These are phyloP conservation scores for Scheffersomyces illinoinensis DNA, from an alignment of 1,139 yeast genomes.

Conservation along the genomic window DNA sequence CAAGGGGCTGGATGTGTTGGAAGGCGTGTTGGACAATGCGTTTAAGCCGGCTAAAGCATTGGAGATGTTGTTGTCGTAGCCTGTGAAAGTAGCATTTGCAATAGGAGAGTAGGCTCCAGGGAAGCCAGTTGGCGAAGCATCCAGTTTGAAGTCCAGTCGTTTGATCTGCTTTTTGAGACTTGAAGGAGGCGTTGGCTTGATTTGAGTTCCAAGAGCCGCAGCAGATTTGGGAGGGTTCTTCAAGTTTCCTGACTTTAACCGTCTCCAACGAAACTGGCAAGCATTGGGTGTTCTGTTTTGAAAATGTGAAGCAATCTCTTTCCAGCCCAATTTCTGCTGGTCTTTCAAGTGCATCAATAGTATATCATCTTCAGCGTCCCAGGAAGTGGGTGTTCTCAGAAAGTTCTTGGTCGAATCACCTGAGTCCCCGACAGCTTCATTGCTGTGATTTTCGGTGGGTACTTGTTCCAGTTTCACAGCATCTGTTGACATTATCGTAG, in stretches of 20 bases:
- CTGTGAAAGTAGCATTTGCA: constrained; percentile 40
- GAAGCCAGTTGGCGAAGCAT: constrained; percentile 21
- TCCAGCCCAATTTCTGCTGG: constrained; percentile 73
- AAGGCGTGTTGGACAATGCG: constrained; percentile 43
- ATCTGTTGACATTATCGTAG: not conserved
- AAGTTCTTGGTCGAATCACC: constrained; percentile 12
- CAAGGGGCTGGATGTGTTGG: constrained; percentile 33
- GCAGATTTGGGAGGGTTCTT: constrained; percentile 56
- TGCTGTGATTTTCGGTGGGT: not conserved
- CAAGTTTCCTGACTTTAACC: constrained; percentile 64
- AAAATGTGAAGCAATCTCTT: constrained; percentile 70
- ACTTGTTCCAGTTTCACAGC: not conserved
- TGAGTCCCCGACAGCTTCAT: not conserved
- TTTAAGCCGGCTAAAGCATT: constrained; percentile 50
- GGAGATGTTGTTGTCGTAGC: constrained; percentile 44
- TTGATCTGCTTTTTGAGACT: constrained; percentile 25
- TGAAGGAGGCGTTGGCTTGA: constrained; percentile 9
- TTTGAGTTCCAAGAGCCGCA: constrained; percentile 19
- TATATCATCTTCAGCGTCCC: constrained; percentile 76
- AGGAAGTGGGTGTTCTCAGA: constrained; percentile 62
- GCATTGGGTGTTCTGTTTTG: constrained; percentile 74
- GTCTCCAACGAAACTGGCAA: constrained; percentile 78
- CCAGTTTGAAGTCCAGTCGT: constrained; percentile 15
- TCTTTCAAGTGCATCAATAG: constrained; percentile 69
- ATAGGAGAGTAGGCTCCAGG: constrained; percentile 39